These are phyloP conservation scores for Eutypa lata DNA, from an alignment of 2,329 filamentous ascomycete species.

Conservation along the genomic window DNA sequence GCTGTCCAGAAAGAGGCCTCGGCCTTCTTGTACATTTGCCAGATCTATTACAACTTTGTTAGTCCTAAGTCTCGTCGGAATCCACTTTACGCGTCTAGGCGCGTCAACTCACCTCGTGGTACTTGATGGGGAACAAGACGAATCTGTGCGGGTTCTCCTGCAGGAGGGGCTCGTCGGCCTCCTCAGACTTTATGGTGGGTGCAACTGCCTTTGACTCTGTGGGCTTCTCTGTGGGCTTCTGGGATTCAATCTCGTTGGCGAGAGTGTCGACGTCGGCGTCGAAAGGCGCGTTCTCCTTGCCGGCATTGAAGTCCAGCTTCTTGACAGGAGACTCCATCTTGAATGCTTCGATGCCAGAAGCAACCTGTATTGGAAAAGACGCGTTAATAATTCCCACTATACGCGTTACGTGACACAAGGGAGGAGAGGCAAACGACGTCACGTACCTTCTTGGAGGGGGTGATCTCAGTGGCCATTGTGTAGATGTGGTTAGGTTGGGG, in stretches of 20 bases:
- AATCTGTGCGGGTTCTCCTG: constrained; percentile 96
- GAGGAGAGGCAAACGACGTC: constrained; percentile 26
- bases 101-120: constrained; percentile 84
- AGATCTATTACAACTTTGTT: constrained; percentile 65
- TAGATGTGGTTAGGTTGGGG: constrained; percentile 6
- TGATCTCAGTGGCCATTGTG: constrained; percentile 73
- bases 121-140: constrained; percentile 98
- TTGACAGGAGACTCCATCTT: constrained; percentile 92
- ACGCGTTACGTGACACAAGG: not conserved
- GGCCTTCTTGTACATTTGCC: constrained; percentile 99
- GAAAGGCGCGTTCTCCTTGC: constrained; percentile 77
- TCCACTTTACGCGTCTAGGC: constrained; percentile 68
- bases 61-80: constrained; percentile 29
- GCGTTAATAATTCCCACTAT: constrained; percentile 13
- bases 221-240: constrained; percentile 54
- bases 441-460: constrained; percentile 56
- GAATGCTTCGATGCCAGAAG: constrained; percentile 79
- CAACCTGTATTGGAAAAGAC: constrained; percentile 57
- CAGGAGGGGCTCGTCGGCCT: constrained; percentile 84
- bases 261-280: constrained; percentile 49
- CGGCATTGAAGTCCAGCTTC: constrained; percentile 76
- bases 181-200: constrained; percentile 60
- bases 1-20: constrained; percentile 99
- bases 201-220: constrained; percentile 40
- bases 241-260: constrained; percentile 56